Evolutionary conservation across 176 grass and related monocot species (phyloP).

Genomic region (Oryza nivara): DNA sequence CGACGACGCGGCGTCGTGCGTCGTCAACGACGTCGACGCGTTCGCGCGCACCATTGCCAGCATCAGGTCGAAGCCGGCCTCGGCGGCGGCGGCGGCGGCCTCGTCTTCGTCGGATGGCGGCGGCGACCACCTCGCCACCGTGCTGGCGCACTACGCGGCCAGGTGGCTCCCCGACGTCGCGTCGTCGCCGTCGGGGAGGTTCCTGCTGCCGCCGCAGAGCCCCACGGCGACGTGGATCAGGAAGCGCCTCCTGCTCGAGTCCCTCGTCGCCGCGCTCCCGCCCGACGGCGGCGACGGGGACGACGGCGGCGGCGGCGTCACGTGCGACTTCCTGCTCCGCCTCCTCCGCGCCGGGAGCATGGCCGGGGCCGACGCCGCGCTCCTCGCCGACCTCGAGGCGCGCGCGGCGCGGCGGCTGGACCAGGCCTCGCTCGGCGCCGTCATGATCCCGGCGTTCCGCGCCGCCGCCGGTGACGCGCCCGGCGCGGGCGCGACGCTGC

Average conservation of each 20-base stretch:
- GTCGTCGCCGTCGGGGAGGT: slow-evolving; percentile 51
- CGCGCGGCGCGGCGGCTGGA: slow-evolving; percentile 73
- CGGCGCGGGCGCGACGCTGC: slow-evolving; percentile 52
- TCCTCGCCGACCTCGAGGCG: slow-evolving; percentile 68
- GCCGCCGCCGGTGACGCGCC: background rate
- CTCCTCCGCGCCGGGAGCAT: slow-evolving; percentile 65
- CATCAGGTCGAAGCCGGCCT: slow-evolving; percentile 57
- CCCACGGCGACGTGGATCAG: slow-evolving; percentile 82
- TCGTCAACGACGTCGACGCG: slow-evolving; percentile 65
- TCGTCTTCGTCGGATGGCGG: background rate
- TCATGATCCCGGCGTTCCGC: slow-evolving; percentile 84
- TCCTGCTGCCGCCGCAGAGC: slow-evolving; percentile 60
- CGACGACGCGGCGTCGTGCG: slow-evolving; percentile 48
- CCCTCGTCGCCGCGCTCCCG: slow-evolving; percentile 78
- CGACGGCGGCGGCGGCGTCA: slow-evolving; percentile 47
- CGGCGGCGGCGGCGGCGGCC: background rate
- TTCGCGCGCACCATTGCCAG: slow-evolving; percentile 74
- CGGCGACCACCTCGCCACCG: slow-evolving; percentile 55
- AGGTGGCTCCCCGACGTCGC: slow-evolving; percentile 82
- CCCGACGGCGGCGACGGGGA: slow-evolving; percentile 34
- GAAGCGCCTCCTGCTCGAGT: slow-evolving; percentile 80
- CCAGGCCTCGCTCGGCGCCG: slow-evolving; percentile 69
- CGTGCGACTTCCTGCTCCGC: slow-evolving; percentile 74
- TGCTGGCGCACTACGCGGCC: slow-evolving; percentile 79
- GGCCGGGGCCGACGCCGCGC: slow-evolving; percentile 65